Evolutionary conservation across 1,139 yeast species (phyloP), one percentile per base, ranked within the genome.

Genomic region (Pneumocystis oryctolagi): DNA sequence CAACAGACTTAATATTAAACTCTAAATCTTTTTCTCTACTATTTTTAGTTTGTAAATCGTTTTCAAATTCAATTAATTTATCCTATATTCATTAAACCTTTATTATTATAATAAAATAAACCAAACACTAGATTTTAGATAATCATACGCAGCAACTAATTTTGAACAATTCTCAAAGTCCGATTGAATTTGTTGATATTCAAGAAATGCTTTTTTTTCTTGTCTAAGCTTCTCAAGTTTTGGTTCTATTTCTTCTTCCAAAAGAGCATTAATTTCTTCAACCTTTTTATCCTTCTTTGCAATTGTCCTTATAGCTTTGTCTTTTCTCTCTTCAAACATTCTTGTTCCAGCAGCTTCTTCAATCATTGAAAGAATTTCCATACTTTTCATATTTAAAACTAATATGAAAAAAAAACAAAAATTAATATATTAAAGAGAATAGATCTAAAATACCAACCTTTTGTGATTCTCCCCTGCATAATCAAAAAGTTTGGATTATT

Each of bases 261-360:
- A 76, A 63, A 90, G 75, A 57, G 80, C 79, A 68, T 88, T 79
- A 62, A 89, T 90, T 72, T 89, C 95, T 59, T 79, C 82, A 61
- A 92, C 79, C 69, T 89, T 89, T 28, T 86, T 81, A 68, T 92
- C 96, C 71, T 92, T 92, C 74, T 89, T 90, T 0, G 85, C 82
- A 88, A 92, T 89, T 0, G 96, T 89, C 71, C 87, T 84, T 70
- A 88, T 85, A 0, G 97, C 97, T 72, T 88, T 88, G 65, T 88
- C 96, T 69, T 92, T 84, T 66, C 96, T 82, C 67, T 89, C 96
- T 73, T 92, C 98, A 72, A 89, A 94, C 79, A 94, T 88, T 67
- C 95, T 82, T 0, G 98, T 94, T 6, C 99, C 98, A 0, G 98
- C 96, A 0, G 98, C 98, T 75, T 94, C 99, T 75, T 92, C 98